Evolutionary conservation across 2,329 filamentous ascomycete genomes (phyloP).

Genomic region (Penicillium sp.): DNA sequence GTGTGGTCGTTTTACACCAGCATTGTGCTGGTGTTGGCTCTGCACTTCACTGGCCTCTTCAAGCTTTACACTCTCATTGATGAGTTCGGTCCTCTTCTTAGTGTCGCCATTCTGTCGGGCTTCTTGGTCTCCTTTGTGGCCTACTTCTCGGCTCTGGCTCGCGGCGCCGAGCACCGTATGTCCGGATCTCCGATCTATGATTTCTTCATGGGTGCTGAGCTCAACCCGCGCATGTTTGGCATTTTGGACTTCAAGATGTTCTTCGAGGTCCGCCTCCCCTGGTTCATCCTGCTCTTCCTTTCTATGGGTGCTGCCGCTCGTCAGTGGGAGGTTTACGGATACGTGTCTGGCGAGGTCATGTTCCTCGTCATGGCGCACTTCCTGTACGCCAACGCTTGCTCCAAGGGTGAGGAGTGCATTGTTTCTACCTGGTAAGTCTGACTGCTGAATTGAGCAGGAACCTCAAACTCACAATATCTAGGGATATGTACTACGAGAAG

Average conservation of each 20-base stretch:
- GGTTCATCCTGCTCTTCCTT: slow-evolving; percentile 83
- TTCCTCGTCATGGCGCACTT: slow-evolving; percentile 89
- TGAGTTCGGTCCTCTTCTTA: slow-evolving; percentile 90
- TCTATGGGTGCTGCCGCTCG: slow-evolving; percentile 72
- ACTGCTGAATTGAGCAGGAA: not conserved
- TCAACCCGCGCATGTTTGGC: slow-evolving; percentile 82
- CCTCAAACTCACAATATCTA: slow-evolving; percentile 28
- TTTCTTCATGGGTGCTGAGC: slow-evolving; percentile 87
- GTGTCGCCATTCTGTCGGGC: slow-evolving; percentile 87
- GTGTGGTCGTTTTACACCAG: slow-evolving; percentile 85
- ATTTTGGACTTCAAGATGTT: slow-evolving; percentile 94
- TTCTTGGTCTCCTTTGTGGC: slow-evolving; percentile 79
- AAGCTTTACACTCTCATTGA: slow-evolving; percentile 89
- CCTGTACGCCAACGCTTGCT: slow-evolving; percentile 87
- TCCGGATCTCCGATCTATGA: slow-evolving; percentile 78
- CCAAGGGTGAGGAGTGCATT: slow-evolving; percentile 89
- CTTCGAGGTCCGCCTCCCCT: slow-evolving; percentile 86
- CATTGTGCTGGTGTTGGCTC: slow-evolving; percentile 64
- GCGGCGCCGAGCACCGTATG: slow-evolving; percentile 88
- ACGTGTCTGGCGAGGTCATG: slow-evolving; percentile 77
- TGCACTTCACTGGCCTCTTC: slow-evolving; percentile 84
- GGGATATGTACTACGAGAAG: slow-evolving; percentile 96
- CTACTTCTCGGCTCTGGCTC: slow-evolving; percentile 77
- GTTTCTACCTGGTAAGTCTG: slow-evolving; percentile 69
- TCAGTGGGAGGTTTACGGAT: slow-evolving; percentile 82